Percentiles rank a stretch among this genome's conserved stretches.
Evolutionary conservation across 306 rosid genomes (phyloP).

Genomic region (Citrullus amarus): DNA sequence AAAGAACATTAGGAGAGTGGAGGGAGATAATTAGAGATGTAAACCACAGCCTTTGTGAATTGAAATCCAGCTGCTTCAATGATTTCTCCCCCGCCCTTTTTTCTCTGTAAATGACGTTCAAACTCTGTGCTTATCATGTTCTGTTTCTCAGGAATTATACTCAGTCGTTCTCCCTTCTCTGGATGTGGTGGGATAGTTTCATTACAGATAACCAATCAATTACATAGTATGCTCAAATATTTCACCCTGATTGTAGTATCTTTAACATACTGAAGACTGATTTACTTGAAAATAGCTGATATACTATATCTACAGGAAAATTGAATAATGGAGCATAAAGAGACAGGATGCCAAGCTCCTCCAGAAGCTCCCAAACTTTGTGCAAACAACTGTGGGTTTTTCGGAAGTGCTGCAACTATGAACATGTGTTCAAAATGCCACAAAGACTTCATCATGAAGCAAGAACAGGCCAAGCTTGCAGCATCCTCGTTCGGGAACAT

Average conservation of each 20-base stretch:
- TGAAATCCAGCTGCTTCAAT: not conserved
- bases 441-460: constrained; percentile 28
- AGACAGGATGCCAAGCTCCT: constrained; percentile 38
- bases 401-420: constrained; percentile 40
- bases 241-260: not conserved
- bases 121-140: not conserved
- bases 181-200: not conserved
- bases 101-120: no score
- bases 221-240: not conserved
- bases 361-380: constrained; percentile 41
- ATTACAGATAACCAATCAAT: not conserved
- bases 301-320: constrained; percentile 8
- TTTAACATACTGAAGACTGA: not conserved
- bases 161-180: not conserved
- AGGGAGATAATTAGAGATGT: not conserved
- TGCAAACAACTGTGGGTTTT: constrained; percentile 37
- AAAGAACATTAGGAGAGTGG: not conserved
- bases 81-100: no score
- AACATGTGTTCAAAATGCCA: constrained; percentile 43
- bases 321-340: constrained; percentile 29
- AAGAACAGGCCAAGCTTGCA: constrained; percentile 27
- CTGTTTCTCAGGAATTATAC: not conserved
- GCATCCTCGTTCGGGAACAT: constrained; percentile 24
- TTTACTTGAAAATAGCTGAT: not conserved
- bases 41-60: not conserved